Percentiles rank a stretch among this genome's conserved stretches.
Evolutionary conservation across 148 eudicot genomes (phyloP).

Genomic region (Fagopyrum homotropicum): DNA sequence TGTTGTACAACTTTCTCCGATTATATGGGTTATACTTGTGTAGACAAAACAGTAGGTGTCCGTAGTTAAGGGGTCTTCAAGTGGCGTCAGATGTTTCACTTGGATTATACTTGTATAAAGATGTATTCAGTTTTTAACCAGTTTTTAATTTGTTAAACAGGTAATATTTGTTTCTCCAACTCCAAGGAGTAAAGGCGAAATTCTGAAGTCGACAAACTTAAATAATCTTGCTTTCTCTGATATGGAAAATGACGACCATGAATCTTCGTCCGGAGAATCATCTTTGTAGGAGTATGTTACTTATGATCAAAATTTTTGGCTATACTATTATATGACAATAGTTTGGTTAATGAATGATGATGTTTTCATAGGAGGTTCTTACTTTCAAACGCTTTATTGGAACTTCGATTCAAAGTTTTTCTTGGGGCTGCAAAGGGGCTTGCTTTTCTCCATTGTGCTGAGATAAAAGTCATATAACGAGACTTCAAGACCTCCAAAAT

Average conservation of each 20-base stretch:
- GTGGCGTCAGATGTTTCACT: no score
- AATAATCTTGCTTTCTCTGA: conserved; percentile 69
- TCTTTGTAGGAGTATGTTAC: conserved; percentile 60
- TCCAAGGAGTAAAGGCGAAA: conserved; percentile 80
- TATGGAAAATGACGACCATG: conserved; percentile 57
- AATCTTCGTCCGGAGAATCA: conserved; percentile 92
- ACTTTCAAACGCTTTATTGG: conserved; percentile 93
- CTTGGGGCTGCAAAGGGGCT: conserved; percentile 89
- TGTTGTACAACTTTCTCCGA: no score
- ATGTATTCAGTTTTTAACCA: no score
- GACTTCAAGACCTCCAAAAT: conserved; percentile 90
- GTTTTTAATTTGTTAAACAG: no score
- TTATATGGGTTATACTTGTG: no score
- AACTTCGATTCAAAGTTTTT: conserved; percentile 67
- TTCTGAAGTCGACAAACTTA: conserved; percentile 61
- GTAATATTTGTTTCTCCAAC: conserved; percentile 26
- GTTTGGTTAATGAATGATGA: not conserved
- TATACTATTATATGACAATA: not conserved
- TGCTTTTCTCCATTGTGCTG: conserved; percentile 73
- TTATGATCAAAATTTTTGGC: not conserved
- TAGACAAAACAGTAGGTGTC: no score
- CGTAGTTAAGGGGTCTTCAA: no score
- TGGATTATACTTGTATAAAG: no score
- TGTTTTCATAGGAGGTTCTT: conserved; percentile 68
- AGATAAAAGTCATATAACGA: conserved; percentile 75